Base-by-base conservation (phyloP, 1,139 yeast genomes). In the Lodderomyces parapsilosis region DNA sequence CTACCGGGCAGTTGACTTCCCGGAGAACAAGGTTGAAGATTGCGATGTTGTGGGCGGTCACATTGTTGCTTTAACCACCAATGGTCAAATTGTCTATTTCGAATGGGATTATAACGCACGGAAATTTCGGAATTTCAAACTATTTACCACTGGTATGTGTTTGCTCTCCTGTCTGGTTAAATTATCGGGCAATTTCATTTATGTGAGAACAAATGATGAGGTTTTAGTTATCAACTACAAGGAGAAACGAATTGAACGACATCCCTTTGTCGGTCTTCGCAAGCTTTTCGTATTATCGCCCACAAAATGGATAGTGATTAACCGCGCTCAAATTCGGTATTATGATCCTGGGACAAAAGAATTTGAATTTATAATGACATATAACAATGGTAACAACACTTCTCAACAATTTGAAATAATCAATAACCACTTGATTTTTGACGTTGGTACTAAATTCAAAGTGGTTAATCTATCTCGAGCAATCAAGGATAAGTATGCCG, bases 391-490 rank as follows among this genome's bases (percentile, higher is more conserved):
- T 11, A 51, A 51, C 31, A 45, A 49, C 23, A 38, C 42, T 6
- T 15, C 22, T 39, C 55, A 51, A 36, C 43, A 40, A 34, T 46
- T 49, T 40, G 46, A 45, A 38, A 20, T 50, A 11, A 40, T 49
- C 23, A 39, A 43, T 6, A 40, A 44, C 35, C 45, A 47, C 45
- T 43, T 51, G 32, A 27, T 51, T 4, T 50, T 43, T 27, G 49
- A 49, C 33, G 27, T 39, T 9, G 47, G 42, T 6, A 36, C 42
- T 19, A 35, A 36, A 31, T 48, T 48, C 32, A 37, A 36, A 25
- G 32, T 45, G n/a, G 27, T 39, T 10, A 45, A 47, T 35, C 36
- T 49, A 10, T 38, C 40, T 25, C 31, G 51, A 36, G 40, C 25
- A 11, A 18, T 11, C 13, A 43, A 35, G 9, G 43, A 40, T n/a